Percentiles rank a stretch among this genome's conserved stretches.
Evolutionary conservation across 83 land plant genomes (phyloP).

Genomic region (Isoetes engelmannii): DNA sequence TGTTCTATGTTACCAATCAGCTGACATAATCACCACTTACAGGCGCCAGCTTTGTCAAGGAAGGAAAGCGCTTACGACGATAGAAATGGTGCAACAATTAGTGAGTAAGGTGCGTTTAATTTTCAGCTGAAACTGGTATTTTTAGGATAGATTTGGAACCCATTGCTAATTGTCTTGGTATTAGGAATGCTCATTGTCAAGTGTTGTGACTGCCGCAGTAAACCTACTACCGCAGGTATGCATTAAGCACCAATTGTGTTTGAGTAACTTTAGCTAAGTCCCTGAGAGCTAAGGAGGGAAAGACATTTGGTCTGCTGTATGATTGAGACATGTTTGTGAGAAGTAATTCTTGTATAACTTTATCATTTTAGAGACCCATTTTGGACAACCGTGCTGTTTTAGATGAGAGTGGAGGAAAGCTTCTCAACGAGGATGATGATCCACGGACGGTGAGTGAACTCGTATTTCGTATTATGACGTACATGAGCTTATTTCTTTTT

Average conservation of each 20-base stretch:
- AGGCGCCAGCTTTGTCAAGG: slow-evolving; percentile 85
- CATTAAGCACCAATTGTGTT: background rate
- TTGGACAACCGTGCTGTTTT: slow-evolving; percentile 77
- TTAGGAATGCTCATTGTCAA: slow-evolving; percentile 33
- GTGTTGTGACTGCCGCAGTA: slow-evolving; percentile 67
- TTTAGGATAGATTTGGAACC: slow-evolving; percentile 3
- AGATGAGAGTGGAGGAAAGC: slow-evolving; percentile 72
- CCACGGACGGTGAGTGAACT: slow-evolving; percentile 58
- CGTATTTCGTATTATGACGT: background rate
- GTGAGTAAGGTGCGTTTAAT: slow-evolving; percentile 56
- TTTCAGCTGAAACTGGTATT: background rate
- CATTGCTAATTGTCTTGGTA: background rate
- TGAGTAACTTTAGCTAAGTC: background rate
- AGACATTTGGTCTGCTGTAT: background rate
- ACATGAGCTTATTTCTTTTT: too few species aligned
- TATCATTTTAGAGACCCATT: slow-evolving; percentile 54
- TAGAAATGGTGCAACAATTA: slow-evolving; percentile 70
- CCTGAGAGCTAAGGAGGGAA: background rate
- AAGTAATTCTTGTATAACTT: background rate
- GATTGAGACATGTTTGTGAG: background rate
- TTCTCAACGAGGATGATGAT: slow-evolving; percentile 87
- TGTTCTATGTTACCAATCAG: too few species aligned
- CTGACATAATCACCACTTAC: background rate
- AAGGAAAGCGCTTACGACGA: slow-evolving; percentile 62
- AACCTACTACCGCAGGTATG: slow-evolving; percentile 87